Evolutionary conservation across 148 eudicot genomes (phyloP).

Genomic region (Persicaria tinctoria): DNA sequence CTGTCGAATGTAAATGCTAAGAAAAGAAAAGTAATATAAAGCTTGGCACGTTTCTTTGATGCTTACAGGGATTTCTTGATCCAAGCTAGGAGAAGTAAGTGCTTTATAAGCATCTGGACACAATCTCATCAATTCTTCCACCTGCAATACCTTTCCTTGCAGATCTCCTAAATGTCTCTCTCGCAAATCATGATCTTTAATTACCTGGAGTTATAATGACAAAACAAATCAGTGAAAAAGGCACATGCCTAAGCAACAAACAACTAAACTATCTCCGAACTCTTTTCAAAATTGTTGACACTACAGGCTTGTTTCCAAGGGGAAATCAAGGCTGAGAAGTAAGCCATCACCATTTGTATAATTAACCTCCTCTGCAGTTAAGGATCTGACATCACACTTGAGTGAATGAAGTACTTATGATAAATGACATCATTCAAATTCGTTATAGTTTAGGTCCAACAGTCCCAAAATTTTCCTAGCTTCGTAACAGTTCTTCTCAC

Average conservation of each 20-base stretch:
- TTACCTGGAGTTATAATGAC: constrained; percentile 37
- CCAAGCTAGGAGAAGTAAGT: constrained; percentile 41
- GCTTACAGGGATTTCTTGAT: constrained; percentile 69
- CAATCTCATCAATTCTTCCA: constrained; percentile 37
- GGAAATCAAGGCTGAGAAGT: neutral
- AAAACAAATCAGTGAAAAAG: neutral
- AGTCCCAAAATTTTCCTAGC: too few species aligned
- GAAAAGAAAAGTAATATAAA: neutral
- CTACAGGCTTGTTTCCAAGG: neutral
- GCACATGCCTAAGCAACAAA: neutral
- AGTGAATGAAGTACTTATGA: neutral
- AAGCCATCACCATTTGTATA: neutral
- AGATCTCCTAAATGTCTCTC: constrained; percentile 90
- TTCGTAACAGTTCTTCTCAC: neutral
- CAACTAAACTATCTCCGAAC: constrained; percentile 4
- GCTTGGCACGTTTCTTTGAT: neutral
- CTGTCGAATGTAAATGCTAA: neutral
- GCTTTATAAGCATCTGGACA: constrained; percentile 52
- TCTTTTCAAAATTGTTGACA: neutral
- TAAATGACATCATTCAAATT: neutral
- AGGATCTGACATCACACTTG: neutral
- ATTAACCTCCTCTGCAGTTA: neutral
- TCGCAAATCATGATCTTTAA: constrained; percentile 51
- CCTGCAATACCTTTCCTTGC: constrained; percentile 49
- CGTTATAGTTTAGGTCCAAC: neutral